Conservation (phyloP, 75 land plant species). For the Pinus albicaulis region DNA sequence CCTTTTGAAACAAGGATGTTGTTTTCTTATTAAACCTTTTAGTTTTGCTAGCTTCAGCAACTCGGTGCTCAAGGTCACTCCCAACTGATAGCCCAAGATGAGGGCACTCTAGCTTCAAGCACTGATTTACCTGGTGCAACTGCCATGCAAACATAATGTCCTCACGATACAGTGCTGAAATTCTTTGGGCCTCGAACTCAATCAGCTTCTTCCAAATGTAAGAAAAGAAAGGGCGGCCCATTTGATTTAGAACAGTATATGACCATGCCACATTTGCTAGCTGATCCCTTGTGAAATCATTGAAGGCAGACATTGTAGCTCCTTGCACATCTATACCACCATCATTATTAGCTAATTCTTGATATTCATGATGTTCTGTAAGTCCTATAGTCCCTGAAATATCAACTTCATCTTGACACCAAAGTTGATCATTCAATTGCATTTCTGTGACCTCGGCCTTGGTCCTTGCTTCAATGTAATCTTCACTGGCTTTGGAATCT, state of each 20-base stretch:
- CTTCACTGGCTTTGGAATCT: neutral
- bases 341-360: neutral
- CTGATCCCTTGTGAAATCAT: conserved; percentile 56
- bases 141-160: conserved; percentile 77
- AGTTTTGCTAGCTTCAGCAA: conserved; percentile 69
- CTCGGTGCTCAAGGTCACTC: conserved; percentile 48
- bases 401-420: neutral
- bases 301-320: conserved; percentile 9
- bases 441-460: neutral
- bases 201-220: conserved; percentile 59
- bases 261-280: conserved; percentile 97
- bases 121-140: conserved; percentile 64
- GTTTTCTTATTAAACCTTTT: conserved; percentile 61
- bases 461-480: neutral
- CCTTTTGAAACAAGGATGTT: conserved; percentile 86
- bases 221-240: conserved; percentile 61
- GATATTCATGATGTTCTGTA: neutral
- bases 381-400: neutral
- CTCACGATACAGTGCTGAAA: conserved; percentile 53
- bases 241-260: conserved; percentile 76
- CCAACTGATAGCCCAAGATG: conserved; percentile 50
- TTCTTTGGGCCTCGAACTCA: conserved; percentile 46
- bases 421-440: neutral
- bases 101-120: conserved; percentile 65
- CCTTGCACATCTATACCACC: conserved; percentile 10